Conservation (phyloP, 2,329 filamentous ascomycete genomes). For the Trichoderma cornu-damae region DNA sequence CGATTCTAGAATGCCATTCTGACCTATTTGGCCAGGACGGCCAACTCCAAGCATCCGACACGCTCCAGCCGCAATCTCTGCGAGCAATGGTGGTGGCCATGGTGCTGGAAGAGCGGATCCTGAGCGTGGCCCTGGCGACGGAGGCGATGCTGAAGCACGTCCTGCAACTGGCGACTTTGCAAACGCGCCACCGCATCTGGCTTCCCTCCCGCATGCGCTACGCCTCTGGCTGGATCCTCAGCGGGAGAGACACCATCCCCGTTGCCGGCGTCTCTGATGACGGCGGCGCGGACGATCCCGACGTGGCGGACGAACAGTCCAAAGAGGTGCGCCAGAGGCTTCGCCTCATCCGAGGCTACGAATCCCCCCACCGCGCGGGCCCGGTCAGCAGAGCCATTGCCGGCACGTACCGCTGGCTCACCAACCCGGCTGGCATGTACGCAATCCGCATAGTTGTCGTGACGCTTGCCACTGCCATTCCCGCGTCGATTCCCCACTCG, state of each 20-base stretch:
- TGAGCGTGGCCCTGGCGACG: constrained; percentile 24
- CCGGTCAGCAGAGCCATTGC: constrained; percentile 26
- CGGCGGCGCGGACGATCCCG: constrained; percentile 23
- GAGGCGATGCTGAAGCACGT: constrained; percentile 36
- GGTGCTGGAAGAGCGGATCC: constrained; percentile 43
- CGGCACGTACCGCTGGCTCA: constrained; percentile 37
- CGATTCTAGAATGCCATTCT: constrained; percentile 36
- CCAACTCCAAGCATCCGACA: constrained; percentile 28
- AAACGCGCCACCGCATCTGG: constrained; percentile 38
- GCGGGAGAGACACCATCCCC: constrained; percentile 21
- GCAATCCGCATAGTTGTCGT: constrained; percentile 45
- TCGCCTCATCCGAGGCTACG: constrained; percentile 31
- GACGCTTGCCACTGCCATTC: constrained; percentile 41
- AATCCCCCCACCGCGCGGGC: constrained; percentile 18
- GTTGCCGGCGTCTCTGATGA: constrained; percentile 21
- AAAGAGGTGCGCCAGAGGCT: constrained; percentile 35
- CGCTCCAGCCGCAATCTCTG: constrained; percentile 27
- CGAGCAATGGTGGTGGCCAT: constrained; percentile 42
- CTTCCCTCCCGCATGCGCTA: constrained; percentile 38
- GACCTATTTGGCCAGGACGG: constrained; percentile 41
- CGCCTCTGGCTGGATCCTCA: constrained; percentile 36
- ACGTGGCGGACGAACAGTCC: constrained; percentile 29
- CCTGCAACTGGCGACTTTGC: constrained; percentile 32
- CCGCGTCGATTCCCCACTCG: constrained; percentile 37
- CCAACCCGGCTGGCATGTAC: constrained; percentile 41